These are phyloP conservation scores for Talaromyces sp. DNA, from an alignment of 2,329 filamentous ascomycete genomes.

Conservation along the genomic window DNA sequence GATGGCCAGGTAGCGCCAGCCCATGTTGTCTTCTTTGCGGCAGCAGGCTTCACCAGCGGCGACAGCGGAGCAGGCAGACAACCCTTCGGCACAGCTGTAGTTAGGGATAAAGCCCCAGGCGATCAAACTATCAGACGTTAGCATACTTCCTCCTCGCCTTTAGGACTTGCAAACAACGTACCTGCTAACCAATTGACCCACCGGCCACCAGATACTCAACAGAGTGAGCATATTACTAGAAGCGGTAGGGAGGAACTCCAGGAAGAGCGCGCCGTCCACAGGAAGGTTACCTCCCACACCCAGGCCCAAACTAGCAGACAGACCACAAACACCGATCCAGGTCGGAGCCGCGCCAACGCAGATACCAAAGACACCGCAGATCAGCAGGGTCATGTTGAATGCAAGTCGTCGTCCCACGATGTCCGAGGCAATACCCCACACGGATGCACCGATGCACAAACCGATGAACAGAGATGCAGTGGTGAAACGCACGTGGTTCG, in stretches of 20 bases:
- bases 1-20: constrained; percentile 71
- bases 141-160: neutral
- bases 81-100: constrained; percentile 48
- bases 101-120: constrained; percentile 73
- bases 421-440: constrained; percentile 77
- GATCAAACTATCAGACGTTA: constrained; percentile 34
- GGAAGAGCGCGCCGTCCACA: constrained; percentile 73
- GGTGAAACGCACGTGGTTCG: constrained; percentile 71
- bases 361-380: constrained; percentile 70
- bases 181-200: constrained; percentile 68
- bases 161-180: constrained; percentile 12
- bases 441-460: constrained; percentile 69
- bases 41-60: constrained; percentile 33
- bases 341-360: constrained; percentile 61
- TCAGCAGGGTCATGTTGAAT: constrained; percentile 73
- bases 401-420: constrained; percentile 72
- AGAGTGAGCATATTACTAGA: constrained; percentile 71
- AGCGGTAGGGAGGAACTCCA: constrained; percentile 75
- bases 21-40: constrained; percentile 53
- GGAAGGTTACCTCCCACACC: constrained; percentile 72
- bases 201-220: constrained; percentile 81
- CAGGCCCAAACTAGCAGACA: constrained; percentile 59
- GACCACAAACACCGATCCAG: constrained; percentile 60
- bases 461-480: constrained; percentile 73
- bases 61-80: constrained; percentile 26